Percentiles rank a stretch among this genome's conserved stretches.
Evolutionary conservation across 495 filamentous ascomycete species (phyloP).

Genomic region (Glarea lozoyensis): DNA sequence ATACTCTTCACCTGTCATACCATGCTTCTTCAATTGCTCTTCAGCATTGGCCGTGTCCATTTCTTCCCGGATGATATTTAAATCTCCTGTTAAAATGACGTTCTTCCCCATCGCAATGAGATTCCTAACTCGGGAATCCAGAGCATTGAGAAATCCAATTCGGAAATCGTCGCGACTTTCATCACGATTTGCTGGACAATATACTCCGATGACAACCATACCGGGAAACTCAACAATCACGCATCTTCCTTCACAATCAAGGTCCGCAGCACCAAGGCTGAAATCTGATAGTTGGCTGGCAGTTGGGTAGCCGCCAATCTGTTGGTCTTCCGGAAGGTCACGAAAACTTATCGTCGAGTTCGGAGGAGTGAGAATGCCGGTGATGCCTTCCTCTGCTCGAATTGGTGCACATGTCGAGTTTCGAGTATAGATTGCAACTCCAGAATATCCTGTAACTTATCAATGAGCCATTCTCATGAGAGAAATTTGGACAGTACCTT

Average conservation of each 20-base stretch:
- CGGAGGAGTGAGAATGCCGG: slow-evolving; percentile 70
- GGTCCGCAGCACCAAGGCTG: slow-evolving; percentile 53
- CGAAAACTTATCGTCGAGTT: slow-evolving; percentile 66
- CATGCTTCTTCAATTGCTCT: slow-evolving; percentile 63
- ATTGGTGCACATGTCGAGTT: slow-evolving; percentile 82
- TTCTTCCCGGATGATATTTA: slow-evolving; percentile 75
- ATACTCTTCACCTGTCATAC: slow-evolving; percentile 56
- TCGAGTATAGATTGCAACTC: slow-evolving; percentile 92
- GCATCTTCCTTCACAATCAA: slow-evolving; percentile 89
- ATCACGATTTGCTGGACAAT: slow-evolving; percentile 82
- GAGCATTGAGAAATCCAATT: slow-evolving; percentile 64
- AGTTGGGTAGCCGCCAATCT: slow-evolving; percentile 87
- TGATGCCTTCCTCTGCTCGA: slow-evolving; percentile 86
- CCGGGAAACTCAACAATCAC: slow-evolving; percentile 92
- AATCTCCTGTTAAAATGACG: slow-evolving; percentile 78
- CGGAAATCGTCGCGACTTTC: slow-evolving; percentile 79
- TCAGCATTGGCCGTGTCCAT: slow-evolving; percentile 64
- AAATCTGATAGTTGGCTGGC: slow-evolving; percentile 51
- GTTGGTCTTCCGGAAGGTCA: slow-evolving; percentile 65
- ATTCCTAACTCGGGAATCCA: slow-evolving; percentile 80
- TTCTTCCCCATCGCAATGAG: slow-evolving; percentile 69
- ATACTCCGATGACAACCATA: slow-evolving; percentile 86
- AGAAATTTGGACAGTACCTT: slow-evolving; percentile 68
- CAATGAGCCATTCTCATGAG: not conserved
- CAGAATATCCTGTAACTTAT: slow-evolving; percentile 70